Conservation (phyloP, 345 rosid genomes). For the Melaleuca quinquenervia region DNA sequence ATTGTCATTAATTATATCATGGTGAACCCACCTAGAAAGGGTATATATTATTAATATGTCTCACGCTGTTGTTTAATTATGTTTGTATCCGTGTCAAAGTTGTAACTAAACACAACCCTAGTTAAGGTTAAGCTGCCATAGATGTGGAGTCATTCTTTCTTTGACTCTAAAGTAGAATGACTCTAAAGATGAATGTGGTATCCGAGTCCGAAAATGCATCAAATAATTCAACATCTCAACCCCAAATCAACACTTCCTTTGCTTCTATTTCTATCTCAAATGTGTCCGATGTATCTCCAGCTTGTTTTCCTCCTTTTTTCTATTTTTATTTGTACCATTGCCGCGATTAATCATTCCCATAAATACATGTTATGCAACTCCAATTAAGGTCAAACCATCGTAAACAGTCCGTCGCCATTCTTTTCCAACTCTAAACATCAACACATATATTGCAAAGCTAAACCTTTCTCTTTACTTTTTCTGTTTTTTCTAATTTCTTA, state of each 20-base stretch:
- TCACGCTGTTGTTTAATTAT: background rate
- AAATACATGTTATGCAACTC: background rate
- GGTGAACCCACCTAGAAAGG: background rate
- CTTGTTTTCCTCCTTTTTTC: too few species aligned
- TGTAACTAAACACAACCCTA: background rate
- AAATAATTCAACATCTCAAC: background rate
- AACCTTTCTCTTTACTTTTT: background rate
- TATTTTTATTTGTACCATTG: background rate
- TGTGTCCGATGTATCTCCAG: background rate
- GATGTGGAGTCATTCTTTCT: background rate
- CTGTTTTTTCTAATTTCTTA: background rate
- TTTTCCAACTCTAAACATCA: background rate
- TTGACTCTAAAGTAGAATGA: too few species aligned
- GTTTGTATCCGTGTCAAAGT: fast-evolving
- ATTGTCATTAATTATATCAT: background rate
- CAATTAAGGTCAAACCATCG: background rate
- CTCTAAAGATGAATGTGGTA: background rate
- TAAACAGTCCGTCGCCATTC: background rate
- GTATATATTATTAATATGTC: background rate
- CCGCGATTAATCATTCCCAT: background rate
- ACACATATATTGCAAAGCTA: background rate
- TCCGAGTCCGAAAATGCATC: fast-evolving
- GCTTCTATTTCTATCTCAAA: background rate
- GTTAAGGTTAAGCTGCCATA: background rate
- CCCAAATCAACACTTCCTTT: background rate